Percentiles rank a stretch among this genome's conserved stretches.
phyloP scores from a whole-genome alignment of 257 asterid genomes.

The Fraxinus americana region DNA sequence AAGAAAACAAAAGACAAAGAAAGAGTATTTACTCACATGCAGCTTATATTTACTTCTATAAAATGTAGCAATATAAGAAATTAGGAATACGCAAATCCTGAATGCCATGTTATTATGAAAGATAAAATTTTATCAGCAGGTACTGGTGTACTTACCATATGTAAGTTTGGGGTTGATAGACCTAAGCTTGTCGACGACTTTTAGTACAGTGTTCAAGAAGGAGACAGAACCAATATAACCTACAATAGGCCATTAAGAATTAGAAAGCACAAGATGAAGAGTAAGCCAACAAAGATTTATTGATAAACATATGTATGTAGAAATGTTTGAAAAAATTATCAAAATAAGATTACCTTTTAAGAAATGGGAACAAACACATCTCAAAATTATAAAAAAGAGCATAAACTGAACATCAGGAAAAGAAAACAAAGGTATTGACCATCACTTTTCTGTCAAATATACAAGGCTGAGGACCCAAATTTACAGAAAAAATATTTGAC shows the following conservation, averaged over 20 bases:
- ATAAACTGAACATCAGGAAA: conserved; percentile 1
- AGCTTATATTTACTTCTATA: conserved; percentile 10
- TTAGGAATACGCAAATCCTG: conserved; percentile 3
- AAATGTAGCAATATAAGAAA: conserved; percentile 14
- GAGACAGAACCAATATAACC: conserved; percentile 98
- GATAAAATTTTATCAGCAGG: conserved; percentile 12
- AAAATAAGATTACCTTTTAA: conserved; percentile 12
- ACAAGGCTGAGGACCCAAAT: neutral
- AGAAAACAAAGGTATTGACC: neutral
- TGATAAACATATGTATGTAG: neutral
- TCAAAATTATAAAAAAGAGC: neutral
- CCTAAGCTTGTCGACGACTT: conserved; percentile 86
- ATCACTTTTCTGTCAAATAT: conserved; percentile 7
- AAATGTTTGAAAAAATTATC: neutral
- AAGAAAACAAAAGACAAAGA: conserved; percentile 5
- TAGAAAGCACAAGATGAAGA: conserved; percentile 4
- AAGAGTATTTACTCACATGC: neutral
- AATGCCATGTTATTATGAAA: neutral
- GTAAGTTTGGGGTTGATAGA: conserved; percentile 86
- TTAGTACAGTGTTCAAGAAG: conserved; percentile 79
- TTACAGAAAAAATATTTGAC: neutral
- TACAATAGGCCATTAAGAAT: conserved; percentile 34
- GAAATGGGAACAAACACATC: conserved; percentile 23
- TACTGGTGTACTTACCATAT: conserved; percentile 60
- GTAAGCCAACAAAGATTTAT: conserved; percentile 19